These are phyloP conservation scores for Lodderomyces pseudojiufengensis DNA, from an alignment of 1,139 yeast species.

Conservation along the genomic window DNA sequence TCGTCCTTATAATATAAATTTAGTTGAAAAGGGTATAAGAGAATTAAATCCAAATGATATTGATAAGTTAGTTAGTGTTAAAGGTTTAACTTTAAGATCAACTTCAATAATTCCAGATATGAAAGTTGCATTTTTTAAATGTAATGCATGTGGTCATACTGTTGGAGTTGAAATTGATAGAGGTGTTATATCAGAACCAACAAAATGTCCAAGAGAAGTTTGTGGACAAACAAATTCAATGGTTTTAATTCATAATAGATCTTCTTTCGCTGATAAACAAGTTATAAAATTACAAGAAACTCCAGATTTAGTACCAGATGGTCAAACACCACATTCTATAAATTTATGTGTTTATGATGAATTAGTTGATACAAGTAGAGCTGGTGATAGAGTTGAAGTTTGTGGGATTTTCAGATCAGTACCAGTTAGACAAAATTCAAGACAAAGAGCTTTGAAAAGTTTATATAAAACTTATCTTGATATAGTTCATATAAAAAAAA, in stretches of 20 bases:
- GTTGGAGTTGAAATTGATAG: constrained; percentile 89
- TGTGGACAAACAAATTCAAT: constrained; percentile 87
- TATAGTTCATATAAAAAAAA: constrained; percentile 86
- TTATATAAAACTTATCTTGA: constrained; percentile 91
- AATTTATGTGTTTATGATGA: constrained; percentile 95
- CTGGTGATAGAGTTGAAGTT: constrained; percentile 95
- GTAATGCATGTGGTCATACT: constrained; percentile 93
- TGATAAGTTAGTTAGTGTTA: constrained; percentile 85
- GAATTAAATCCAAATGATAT: constrained; percentile 94
- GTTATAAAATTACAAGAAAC: constrained; percentile 93
- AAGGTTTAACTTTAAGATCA: constrained; percentile 85
- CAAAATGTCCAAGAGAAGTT: constrained; percentile 82
- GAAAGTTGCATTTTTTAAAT: constrained; percentile 95
- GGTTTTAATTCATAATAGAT: constrained; percentile 87
- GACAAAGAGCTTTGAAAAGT: constrained; percentile 78
- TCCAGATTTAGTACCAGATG: constrained; percentile 97
- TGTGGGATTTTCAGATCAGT: constrained; percentile 93
- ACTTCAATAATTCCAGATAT: constrained; percentile 95
- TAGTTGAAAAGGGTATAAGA: constrained; percentile 75
- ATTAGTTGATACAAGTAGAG: constrained; percentile 87
- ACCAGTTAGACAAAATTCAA: constrained; percentile 84
- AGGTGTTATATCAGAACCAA: constrained; percentile 91
- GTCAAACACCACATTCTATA: constrained; percentile 97
- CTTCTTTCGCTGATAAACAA: constrained; percentile 92
- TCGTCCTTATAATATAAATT: constrained; percentile 76